phyloP scores from a whole-genome alignment of 1,284 basidiomycete genomes.

The Cryptococcus hybrid region DNA sequence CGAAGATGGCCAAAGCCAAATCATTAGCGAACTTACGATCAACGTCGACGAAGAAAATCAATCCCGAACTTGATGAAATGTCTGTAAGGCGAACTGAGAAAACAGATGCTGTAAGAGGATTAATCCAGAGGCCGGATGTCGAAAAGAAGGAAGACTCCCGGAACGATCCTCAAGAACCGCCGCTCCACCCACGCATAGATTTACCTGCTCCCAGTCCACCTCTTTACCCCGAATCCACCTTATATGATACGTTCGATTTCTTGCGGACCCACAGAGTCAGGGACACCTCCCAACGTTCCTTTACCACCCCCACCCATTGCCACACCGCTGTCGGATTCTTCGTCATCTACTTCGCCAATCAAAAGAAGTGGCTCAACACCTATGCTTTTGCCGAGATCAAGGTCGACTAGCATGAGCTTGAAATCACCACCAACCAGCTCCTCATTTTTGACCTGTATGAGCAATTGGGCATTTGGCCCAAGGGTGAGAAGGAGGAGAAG shows the following conservation, averaged over 20 bases:
- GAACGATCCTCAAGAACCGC: too few relatives aligned
- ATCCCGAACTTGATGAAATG: too few relatives aligned
- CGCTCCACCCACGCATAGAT: too few relatives aligned
- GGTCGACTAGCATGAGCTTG: slow-evolving; percentile 37
- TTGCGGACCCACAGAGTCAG: slow-evolving; percentile 2
- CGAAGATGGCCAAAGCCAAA: slow-evolving; percentile 28
- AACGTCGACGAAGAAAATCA: background rate
- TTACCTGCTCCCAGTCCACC: too few relatives aligned
- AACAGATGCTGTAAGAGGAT: too few relatives aligned
- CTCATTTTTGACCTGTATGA: slow-evolving; percentile 41
- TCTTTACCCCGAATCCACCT: slow-evolving; percentile 32
- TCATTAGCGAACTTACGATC: slow-evolving; percentile 28
- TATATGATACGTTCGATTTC: slow-evolving; percentile 21
- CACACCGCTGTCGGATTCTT: slow-evolving; percentile 1
- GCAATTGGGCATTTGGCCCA: slow-evolving; percentile 45
- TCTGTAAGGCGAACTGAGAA: too few relatives aligned
- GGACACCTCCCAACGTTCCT: slow-evolving; percentile 19
- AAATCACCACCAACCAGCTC: slow-evolving; percentile 37
- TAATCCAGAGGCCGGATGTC: too few relatives aligned
- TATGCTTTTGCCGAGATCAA: slow-evolving; percentile 28
- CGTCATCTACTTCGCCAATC: slow-evolving; percentile 17
- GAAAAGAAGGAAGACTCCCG: too few relatives aligned
- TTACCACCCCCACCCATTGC: slow-evolving; percentile 15
- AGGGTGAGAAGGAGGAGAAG: slow-evolving; percentile 12
- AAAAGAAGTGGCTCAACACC: slow-evolving; percentile 22